A percentile compares a stretch with the other conserved stretches of the same genome.
These are phyloP conservation scores for Mucor ambiguus DNA, from an alignment of 371 early-diverging fungal genomes.

Conservation along the genomic window DNA sequence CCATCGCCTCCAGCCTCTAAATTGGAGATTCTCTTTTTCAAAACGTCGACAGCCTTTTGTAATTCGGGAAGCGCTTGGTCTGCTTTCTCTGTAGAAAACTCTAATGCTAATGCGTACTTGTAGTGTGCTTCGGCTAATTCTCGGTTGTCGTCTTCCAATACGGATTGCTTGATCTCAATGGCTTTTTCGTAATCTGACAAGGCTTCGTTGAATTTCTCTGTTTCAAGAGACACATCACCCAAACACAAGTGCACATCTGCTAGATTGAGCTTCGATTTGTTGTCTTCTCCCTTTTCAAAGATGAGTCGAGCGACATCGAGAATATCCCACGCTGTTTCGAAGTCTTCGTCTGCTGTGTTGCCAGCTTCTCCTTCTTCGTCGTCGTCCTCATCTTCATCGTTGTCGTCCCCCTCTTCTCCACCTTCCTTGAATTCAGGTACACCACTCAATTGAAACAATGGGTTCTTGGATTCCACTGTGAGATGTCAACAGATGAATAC, in stretches of 20 bases:
- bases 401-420: slow-evolving; percentile 37
- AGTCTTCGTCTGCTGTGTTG: slow-evolving; percentile 69
- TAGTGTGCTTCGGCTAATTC: slow-evolving; percentile 86
- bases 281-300: slow-evolving; percentile 64
- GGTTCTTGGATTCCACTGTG: slow-evolving; percentile 38
- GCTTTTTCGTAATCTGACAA: slow-evolving; percentile 74
- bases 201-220: slow-evolving; percentile 88
- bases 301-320: slow-evolving; percentile 86
- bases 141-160: slow-evolving; percentile 65
- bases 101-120: slow-evolving; percentile 74
- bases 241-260: slow-evolving; percentile 75
- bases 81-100: slow-evolving; percentile 55
- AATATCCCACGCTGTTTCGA: slow-evolving; percentile 88
- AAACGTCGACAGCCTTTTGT: slow-evolving; percentile 55
- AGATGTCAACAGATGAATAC: not conserved
- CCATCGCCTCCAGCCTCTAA: slow-evolving; percentile 42
- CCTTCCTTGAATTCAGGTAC: slow-evolving; percentile 49
- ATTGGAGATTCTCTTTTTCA: slow-evolving; percentile 48
- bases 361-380: slow-evolving; percentile 35
- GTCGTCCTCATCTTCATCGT: slow-evolving; percentile 48
- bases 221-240: slow-evolving; percentile 88
- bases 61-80: slow-evolving; percentile 64
- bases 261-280: slow-evolving; percentile 63
- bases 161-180: slow-evolving; percentile 65
- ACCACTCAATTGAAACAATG: slow-evolving; percentile 55